Evolutionary conservation across 441 rosid species (phyloP).

Genomic region (Pelargonium cotyledonis): DNA sequence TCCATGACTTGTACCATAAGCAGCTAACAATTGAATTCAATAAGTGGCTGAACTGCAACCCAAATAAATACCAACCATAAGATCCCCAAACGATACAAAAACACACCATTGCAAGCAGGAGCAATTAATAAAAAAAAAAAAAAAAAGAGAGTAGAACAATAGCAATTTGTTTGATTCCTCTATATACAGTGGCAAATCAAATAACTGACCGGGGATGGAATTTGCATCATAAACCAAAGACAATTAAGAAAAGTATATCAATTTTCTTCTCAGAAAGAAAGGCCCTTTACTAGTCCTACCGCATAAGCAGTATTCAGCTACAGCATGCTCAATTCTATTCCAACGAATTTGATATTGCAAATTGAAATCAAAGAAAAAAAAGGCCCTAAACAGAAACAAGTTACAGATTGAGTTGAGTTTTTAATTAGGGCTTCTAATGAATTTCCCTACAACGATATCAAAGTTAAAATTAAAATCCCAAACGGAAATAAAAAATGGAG

Average conservation of each 20-base stretch:
- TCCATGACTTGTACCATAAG: slow-evolving; percentile 38
- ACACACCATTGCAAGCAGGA: neutral
- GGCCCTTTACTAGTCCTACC: no score
- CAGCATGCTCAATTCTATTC: neutral
- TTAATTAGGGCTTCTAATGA: neutral
- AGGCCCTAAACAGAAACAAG: neutral
- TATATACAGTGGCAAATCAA: no score
- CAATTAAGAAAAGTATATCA: neutral
- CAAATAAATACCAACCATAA: neutral
- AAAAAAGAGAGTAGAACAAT: no score
- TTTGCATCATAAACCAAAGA: neutral
- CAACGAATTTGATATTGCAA: neutral
- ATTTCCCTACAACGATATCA: neutral
- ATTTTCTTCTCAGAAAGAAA: no score
- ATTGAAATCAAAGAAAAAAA: neutral
- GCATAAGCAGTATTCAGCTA: neutral
- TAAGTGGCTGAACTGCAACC: neutral
- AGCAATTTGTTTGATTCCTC: no score
- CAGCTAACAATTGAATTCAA: neutral
- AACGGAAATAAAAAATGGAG: neutral
- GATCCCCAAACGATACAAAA: neutral
- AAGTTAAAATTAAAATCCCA: neutral
- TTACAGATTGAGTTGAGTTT: neutral
- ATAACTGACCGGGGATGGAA: no score
- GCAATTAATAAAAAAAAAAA: neutral